Conservation (phyloP, 2,329 filamentous ascomycete genomes). For the Seiridium unicorne region DNA sequence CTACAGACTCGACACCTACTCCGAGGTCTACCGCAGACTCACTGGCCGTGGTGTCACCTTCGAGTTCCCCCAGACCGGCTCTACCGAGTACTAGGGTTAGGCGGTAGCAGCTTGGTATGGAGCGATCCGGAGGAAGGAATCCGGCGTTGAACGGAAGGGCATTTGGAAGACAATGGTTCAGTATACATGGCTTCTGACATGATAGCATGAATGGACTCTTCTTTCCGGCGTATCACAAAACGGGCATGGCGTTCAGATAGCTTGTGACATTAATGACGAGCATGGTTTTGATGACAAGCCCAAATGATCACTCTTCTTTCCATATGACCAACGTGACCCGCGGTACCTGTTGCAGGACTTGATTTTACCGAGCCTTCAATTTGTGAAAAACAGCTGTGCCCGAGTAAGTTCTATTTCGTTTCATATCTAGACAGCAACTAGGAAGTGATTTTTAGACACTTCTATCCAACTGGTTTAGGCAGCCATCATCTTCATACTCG, state of each 20-base stretch:
- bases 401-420: too few relatives aligned
- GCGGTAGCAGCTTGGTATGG: constrained; percentile 11
- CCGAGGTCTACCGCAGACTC: constrained; percentile 97
- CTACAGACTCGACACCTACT: constrained; percentile 99
- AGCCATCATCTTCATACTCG: too few relatives aligned
- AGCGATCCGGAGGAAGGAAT: neutral
- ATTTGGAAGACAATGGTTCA: constrained; percentile 21
- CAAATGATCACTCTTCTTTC: neutral
- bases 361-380: too few relatives aligned
- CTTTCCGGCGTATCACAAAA: constrained; percentile 24
- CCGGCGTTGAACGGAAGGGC: constrained; percentile 2
- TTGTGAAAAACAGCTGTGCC: too few relatives aligned
- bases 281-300: constrained; percentile 28
- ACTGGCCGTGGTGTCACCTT: constrained; percentile 96
- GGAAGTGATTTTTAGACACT: too few relatives aligned
- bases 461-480: too few relatives aligned
- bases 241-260: constrained; percentile 52
- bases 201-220: constrained; percentile 25
- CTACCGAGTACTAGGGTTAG: constrained; percentile 74
- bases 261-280: constrained; percentile 42
- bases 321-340: neutral
- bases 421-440: too few relatives aligned
- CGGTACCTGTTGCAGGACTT: neutral
- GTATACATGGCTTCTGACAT: constrained; percentile 21
- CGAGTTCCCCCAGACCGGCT: constrained; percentile 90